Evolutionary conservation across 179 eudicot genomes (phyloP), one percentile per base, ranked within the genome.

Genomic region (Camellia oleifera): DNA sequence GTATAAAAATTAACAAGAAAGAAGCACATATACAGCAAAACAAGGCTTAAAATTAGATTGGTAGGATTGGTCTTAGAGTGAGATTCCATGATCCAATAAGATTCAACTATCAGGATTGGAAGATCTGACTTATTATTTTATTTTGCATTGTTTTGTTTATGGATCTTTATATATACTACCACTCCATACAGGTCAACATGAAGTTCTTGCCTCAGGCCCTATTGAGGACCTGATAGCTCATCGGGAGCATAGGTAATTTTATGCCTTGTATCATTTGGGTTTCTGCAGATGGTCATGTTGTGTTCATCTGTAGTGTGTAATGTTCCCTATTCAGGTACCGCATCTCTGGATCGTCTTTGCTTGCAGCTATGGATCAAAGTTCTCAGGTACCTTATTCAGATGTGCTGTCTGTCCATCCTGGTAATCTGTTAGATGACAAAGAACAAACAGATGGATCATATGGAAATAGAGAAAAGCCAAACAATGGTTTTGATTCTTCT

Each of bases 171-270:
- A 14, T 67, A 23, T 69, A 14, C 63, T 46, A 4, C 66, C 77
- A 5, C 13, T 82, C 52, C 77, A 64, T 79, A 86, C 80, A 94
- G 99, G 92, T 83, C 98, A 96, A 84, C 99, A 96, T 84, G 99
- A 96, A 89, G 88, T 94, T 85, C 98, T 96, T 84, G 99, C 99
- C 65, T 94, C 99, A 40, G 99, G 99, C 45, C 99, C 99, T 56
- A 96, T 96, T 81, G 98, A 96, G 88, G 99, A 96, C 86, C 84
- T 96, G 82, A 96, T 96, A 81, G 94, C 99, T 76, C 98, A 96
- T 85, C 94, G 98, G 72, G 99, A 96, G 88, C 98, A 94, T 86
- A 89, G 99, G 99, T 95, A 82, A 48, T 60, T 20, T 69, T 26
- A 4, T 4, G 3, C 56, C 13, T 14, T 54, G 7, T 46, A 13